These are phyloP conservation scores for Calonectria pseudoturangicola DNA, from an alignment of 2,329 filamentous ascomycete genomes.

Conservation along the genomic window DNA sequence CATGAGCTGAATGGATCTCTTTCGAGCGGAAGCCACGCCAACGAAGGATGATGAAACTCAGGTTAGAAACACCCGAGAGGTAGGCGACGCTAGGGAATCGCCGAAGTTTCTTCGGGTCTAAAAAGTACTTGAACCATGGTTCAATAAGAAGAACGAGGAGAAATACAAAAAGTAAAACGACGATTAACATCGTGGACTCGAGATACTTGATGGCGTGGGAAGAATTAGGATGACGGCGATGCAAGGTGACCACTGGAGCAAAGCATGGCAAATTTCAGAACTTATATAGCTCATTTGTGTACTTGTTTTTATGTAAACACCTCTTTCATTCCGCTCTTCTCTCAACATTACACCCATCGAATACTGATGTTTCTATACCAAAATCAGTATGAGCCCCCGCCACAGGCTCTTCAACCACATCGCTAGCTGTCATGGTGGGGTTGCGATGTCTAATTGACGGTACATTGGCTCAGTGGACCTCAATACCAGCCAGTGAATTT, in stretches of 20 bases:
- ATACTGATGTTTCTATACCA: not conserved
- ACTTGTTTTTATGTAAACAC: not conserved
- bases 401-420: not conserved
- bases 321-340: not conserved
- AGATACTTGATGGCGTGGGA: not conserved
- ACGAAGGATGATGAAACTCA: slow-evolving; percentile 45
- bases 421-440: not conserved
- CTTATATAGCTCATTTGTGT: not conserved
- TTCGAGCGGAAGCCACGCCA: slow-evolving; percentile 62
- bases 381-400: slow-evolving; percentile 1
- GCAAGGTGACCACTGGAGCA: not conserved
- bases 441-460: not conserved
- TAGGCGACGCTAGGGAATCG: slow-evolving; percentile 46
- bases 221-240: not conserved
- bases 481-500: not conserved
- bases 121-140: slow-evolving; percentile 36
- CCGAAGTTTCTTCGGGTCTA: slow-evolving; percentile 60
- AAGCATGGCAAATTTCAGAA: not conserved
- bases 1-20: slow-evolving; percentile 68
- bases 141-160: not conserved
- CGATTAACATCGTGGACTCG: not conserved
- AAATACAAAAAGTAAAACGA: not conserved
- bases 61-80: slow-evolving; percentile 45
- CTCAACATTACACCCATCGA: not conserved
- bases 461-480: too few species aligned